Conservation (phyloP, 2,329 filamentous ascomycete genomes). For the Ascochyta clinopodiicola region DNA sequence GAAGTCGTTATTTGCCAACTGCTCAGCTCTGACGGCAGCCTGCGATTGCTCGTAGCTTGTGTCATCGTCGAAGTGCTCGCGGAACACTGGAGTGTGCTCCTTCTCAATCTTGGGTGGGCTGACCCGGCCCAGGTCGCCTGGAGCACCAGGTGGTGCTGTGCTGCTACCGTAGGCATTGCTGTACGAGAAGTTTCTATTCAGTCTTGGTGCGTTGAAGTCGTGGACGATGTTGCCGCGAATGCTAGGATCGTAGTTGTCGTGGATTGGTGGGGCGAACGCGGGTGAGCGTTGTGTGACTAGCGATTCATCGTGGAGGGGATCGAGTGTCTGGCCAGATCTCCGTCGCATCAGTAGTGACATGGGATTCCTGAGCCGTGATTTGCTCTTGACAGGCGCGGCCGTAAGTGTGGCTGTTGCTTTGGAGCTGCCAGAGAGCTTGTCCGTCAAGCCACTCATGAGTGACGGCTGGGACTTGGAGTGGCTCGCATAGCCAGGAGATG, state of each 20-base stretch:
- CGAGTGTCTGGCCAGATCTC: conserved; percentile 60
- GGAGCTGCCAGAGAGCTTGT: conserved; percentile 36
- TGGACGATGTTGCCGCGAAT: conserved; percentile 69
- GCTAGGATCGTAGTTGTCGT: conserved; percentile 68
- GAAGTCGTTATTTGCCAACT: conserved; percentile 57
- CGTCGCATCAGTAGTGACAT: conserved; percentile 66
- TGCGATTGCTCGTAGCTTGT: conserved; percentile 49
- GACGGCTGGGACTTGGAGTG: conserved; percentile 45
- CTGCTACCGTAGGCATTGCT: conserved; percentile 38
- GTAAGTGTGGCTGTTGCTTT: conserved; percentile 30
- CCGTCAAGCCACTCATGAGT: conserved; percentile 39
- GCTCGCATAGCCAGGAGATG: conserved; percentile 34
- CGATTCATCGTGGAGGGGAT: conserved; percentile 57
- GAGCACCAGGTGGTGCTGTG: conserved; percentile 4
- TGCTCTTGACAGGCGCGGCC: conserved; percentile 44
- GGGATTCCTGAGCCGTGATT: conserved; percentile 64
- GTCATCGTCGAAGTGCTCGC: conserved; percentile 66
- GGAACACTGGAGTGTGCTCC: conserved; percentile 65
- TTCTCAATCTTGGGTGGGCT: conserved; percentile 48
- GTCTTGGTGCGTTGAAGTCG: conserved; percentile 68
- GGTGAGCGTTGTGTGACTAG: conserved; percentile 57
- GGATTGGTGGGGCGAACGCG: conserved; percentile 55
- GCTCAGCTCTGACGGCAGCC: conserved; percentile 55
- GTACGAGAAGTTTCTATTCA: conserved; percentile 52
- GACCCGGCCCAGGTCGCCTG: conserved; percentile 30